phyloP scores from a whole-genome alignment of 1,284 basidiomycete species.

The Ceratobasidium sp. region DNA sequence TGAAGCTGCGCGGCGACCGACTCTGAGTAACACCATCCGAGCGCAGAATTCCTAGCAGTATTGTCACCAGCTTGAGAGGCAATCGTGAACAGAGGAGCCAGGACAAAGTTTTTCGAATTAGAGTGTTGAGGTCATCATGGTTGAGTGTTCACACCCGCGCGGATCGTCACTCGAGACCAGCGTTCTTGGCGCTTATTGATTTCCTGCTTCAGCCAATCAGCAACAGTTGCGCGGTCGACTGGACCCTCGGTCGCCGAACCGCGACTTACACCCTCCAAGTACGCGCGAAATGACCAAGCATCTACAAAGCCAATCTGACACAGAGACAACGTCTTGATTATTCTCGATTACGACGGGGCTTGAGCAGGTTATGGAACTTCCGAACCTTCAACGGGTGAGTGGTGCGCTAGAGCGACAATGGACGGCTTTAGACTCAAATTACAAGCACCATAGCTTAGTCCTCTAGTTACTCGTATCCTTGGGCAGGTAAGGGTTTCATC shows the following conservation, averaged over 20 bases:
- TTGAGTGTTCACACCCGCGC: slow-evolving; percentile 35
- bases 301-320: slow-evolving; percentile 1
- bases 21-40: slow-evolving; percentile 6
- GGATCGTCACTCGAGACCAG: background rate
- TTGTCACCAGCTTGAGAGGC: background rate
- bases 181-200: slow-evolving; percentile 42
- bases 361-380: slow-evolving; percentile 20
- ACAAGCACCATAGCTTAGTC: slow-evolving; percentile 66
- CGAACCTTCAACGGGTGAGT: slow-evolving; percentile 28
- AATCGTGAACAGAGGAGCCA: background rate
- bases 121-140: slow-evolving; percentile 32
- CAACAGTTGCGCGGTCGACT: background rate
- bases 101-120: background rate
- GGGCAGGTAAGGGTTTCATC: slow-evolving; percentile 71
- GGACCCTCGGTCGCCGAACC: slow-evolving; percentile 2
- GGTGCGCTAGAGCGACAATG: too few relatives aligned
- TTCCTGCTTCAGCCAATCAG: background rate
- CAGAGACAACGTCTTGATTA: background rate
- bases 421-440: background rate
- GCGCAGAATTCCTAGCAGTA: background rate
- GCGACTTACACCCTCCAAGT: background rate
- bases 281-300: slow-evolving; percentile 29
- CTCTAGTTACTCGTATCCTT: slow-evolving; percentile 72
- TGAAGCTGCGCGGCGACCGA: background rate
- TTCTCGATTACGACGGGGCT: background rate